Percentiles rank a stretch among this genome's conserved stretches.
phyloP scores from a whole-genome alignment of 768 basidiomycete genomes.

The Pleurotus tuoliensis region DNA sequence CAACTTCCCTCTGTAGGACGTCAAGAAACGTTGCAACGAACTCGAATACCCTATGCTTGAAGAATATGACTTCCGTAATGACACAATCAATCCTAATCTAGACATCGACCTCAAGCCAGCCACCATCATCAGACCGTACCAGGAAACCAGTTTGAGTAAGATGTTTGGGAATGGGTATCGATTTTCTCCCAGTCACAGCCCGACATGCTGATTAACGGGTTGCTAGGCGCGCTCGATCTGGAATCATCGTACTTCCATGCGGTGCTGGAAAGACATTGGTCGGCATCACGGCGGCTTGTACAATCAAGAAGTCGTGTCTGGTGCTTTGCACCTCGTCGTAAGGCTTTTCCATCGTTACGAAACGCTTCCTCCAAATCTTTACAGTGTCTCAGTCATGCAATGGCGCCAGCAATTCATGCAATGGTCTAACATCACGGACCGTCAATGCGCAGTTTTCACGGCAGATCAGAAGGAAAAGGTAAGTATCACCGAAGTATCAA shows the following conservation, averaged over 20 bases:
- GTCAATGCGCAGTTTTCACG: constrained; percentile 96
- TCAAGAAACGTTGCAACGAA: constrained; percentile 95
- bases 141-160: constrained; percentile 96
- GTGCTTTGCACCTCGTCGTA: constrained; percentile 98
- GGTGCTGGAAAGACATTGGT: constrained; percentile 99
- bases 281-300: constrained; percentile 99
- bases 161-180: constrained; percentile 98
- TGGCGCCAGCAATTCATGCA: constrained; percentile 99
- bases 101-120: constrained; percentile 99
- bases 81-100: constrained; percentile 92
- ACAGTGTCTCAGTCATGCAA: constrained; percentile 91
- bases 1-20: constrained; percentile 52
- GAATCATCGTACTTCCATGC: constrained; percentile 97
- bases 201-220: constrained; percentile 8
- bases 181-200: background rate
- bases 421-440: constrained; percentile 97
- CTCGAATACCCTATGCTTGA: constrained; percentile 97
- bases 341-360: constrained; percentile 26
- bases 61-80: constrained; percentile 98
- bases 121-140: constrained; percentile 96
- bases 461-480: constrained; percentile 98
- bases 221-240: constrained; percentile 87
- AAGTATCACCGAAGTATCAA: constrained; percentile 11
- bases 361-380: background rate
- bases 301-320: constrained; percentile 97